Base-by-base conservation (phyloP, 352 stramenopile species). In the Pythium pectinolyticum region DNA sequence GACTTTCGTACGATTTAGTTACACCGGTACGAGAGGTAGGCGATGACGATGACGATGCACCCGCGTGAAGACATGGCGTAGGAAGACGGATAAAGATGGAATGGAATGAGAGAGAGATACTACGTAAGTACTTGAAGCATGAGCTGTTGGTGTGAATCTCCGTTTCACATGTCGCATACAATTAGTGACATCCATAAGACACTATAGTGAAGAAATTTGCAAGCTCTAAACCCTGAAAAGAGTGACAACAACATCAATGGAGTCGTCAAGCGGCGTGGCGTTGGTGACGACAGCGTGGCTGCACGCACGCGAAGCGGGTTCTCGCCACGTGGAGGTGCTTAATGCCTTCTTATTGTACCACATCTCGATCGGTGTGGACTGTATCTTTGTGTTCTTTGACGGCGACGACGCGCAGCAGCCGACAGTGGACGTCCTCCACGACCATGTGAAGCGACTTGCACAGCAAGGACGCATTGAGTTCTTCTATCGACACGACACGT, bases 1-100 rank as follows among this genome's bases (percentile, higher is more conserved):
- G 85, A 95, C 73, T 89, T 92, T 57, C 79, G 84, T 27, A 70
- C 67, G 25, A 74, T 74, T 37, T 74, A 52, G 28, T 15, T n/a
- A n/a, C n/a, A n/a, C n/a, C n/a, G n/a, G n/a, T n/a, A n/a, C n/a
- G n/a, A n/a, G n/a, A n/a, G n/a, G n/a, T n/a, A n/a, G n/a, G n/a
- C n/a, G n/a, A n/a, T n/a, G n/a, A n/a, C n/a, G n/a, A n/a, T n/a
- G n/a, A n/a, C n/a, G n/a, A n/a, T n/a, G n/a, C n/a, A n/a, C n/a
- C n/a, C n/a, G n/a, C n/a, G n/a, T n/a, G n/a, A n/a, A n/a, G n/a
- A n/a, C n/a, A n/a, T n/a, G n/a, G n/a, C n/a, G n/a, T n/a, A n/a
- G n/a, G n/a, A n/a, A n/a, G n/a, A n/a, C n/a, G n/a, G n/a, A n/a
- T n/a, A n/a, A n/a, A n/a, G n/a, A n/a, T n/a, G 32, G 14, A 39